Conservation (phyloP, 2,329 filamentous ascomycete species). For the Fusarium sp. region DNA sequence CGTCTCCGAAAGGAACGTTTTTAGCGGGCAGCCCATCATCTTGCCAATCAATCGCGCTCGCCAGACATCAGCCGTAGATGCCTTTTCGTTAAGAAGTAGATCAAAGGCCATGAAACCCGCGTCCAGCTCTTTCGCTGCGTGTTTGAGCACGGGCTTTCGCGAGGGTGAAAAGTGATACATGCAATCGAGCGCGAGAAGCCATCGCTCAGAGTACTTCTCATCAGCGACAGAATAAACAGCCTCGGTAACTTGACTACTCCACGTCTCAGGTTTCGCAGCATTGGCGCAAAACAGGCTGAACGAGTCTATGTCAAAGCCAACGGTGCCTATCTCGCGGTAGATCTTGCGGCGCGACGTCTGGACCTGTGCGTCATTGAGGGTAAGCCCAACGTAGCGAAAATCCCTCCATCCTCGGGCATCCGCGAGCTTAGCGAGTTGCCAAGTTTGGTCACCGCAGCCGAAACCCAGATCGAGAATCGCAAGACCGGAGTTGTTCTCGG, state of each 20-base stretch:
- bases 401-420: slow-evolving; percentile 34
- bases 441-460: slow-evolving; percentile 69
- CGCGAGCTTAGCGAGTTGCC: slow-evolving; percentile 55
- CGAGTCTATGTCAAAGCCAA: slow-evolving; percentile 22
- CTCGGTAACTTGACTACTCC: slow-evolving; percentile 48
- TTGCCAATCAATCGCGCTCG: slow-evolving; percentile 58
- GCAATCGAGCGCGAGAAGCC: slow-evolving; percentile 67
- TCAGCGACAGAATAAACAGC: slow-evolving; percentile 47
- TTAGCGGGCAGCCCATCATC: slow-evolving; percentile 61
- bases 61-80: slow-evolving; percentile 47
- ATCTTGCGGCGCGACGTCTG: slow-evolving; percentile 51
- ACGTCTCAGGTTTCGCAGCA: slow-evolving; percentile 60
- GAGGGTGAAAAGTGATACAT: slow-evolving; percentile 69
- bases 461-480: slow-evolving; percentile 67
- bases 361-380: slow-evolving; percentile 60
- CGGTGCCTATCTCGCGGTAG: slow-evolving; percentile 36
- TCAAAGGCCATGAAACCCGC: slow-evolving; percentile 69
- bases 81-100: slow-evolving; percentile 55
- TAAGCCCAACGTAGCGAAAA: slow-evolving; percentile 65
- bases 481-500: slow-evolving; percentile 31
- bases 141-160: slow-evolving; percentile 58
- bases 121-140: slow-evolving; percentile 55
- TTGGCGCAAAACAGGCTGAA: slow-evolving; percentile 61
- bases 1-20: slow-evolving; percentile 60
- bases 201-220: slow-evolving; percentile 51